phyloP scores from a whole-genome alignment of 2,329 filamentous ascomycete genomes.

The Herpotrichia juniperi region DNA sequence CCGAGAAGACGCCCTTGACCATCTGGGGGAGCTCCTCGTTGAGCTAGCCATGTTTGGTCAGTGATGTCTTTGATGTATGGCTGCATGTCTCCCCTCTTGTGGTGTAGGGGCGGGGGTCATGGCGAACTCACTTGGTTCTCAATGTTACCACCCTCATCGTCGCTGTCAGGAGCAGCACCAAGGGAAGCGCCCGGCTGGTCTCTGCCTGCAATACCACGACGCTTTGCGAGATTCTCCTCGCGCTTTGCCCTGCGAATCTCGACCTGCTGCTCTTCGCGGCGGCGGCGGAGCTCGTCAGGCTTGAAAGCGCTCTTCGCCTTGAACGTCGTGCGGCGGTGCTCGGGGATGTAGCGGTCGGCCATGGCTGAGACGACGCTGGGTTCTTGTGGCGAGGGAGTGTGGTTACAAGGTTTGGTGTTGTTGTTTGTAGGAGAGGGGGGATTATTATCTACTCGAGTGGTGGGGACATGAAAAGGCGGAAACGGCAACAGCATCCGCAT shows the following conservation, averaged over 20 bases:
- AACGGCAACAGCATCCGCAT: slow-evolving; percentile 35
- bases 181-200: slow-evolving; percentile 77
- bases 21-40: slow-evolving; percentile 98
- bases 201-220: slow-evolving; percentile 87
- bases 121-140: slow-evolving; percentile 84
- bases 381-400: slow-evolving; percentile 21
- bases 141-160: slow-evolving; percentile 93
- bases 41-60: slow-evolving; percentile 62
- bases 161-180: slow-evolving; percentile 90
- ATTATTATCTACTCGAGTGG: slow-evolving; percentile 39
- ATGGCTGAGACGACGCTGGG: slow-evolving; percentile 62
- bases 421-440: slow-evolving; percentile 40
- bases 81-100: background rate
- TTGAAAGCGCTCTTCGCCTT: slow-evolving; percentile 99
- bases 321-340: slow-evolving; percentile 98
- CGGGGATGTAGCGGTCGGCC: slow-evolving; percentile 99
- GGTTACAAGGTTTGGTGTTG: slow-evolving; percentile 19
- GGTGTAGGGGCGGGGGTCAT: slow-evolving; percentile 2
- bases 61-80: slow-evolving; percentile 2
- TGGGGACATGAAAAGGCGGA: slow-evolving; percentile 44
- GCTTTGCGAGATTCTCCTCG: slow-evolving; percentile 98
- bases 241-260: slow-evolving; percentile 99
- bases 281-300: slow-evolving; percentile 96
- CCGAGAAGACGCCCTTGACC: slow-evolving; percentile 97
- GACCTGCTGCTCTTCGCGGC: slow-evolving; percentile 98